Base-by-base conservation (phyloP, 1,139 yeast genomes). In the Suzukiozyma palmioleophila region DNA sequence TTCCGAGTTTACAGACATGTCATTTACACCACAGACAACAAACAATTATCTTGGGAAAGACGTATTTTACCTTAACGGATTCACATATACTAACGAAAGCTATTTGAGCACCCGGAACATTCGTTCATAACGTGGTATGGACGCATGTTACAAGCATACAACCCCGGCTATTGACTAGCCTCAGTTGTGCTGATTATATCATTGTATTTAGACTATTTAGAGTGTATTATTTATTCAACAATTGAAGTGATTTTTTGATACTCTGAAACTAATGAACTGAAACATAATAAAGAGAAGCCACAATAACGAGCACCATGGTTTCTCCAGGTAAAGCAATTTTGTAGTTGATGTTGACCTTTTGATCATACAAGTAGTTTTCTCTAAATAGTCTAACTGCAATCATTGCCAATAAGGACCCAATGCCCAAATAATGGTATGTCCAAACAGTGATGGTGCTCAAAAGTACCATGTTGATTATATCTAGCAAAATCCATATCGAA, bases 1-100 rank as follows among this genome's bases (percentile, higher is more conserved):
- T 52, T 63, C 74, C 15, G 95, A 88, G 50, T 92, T 90, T 61
- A 90, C 97, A 0, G 80, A 77, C n/a, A 79, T 89, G 86, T 55
- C 66, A 2, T 64, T 71, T 46, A 68, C 75, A 1, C 77, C 76
- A 2, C 73, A 69, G 16, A 41, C 39, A 31, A 43, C 42, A 27
- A 36, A 28, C 3, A 47, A 45, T 37, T 43, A 52, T 31, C 21
- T 27, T 12, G 41, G 40, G 9, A 40, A 41, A 16, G 72, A 69
- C 41, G 60, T 69, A 27, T 54, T 71, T 39, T 68, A 69, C 46
- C 66, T 71, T 24, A 62, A 66, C 32, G 75, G 71, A 13, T 71
- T 71, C 42, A 64, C 74, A 1, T 71, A 62, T 48, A 70, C 70
- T 2, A 68, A 70, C 50, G 72, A 70, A 37, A 64, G 62, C 33